A percentile compares a stretch with the other conserved stretches of the same genome.
Conservation (phyloP, 495 filamentous ascomycete species). For the Articulospora tetracladia region DNA sequence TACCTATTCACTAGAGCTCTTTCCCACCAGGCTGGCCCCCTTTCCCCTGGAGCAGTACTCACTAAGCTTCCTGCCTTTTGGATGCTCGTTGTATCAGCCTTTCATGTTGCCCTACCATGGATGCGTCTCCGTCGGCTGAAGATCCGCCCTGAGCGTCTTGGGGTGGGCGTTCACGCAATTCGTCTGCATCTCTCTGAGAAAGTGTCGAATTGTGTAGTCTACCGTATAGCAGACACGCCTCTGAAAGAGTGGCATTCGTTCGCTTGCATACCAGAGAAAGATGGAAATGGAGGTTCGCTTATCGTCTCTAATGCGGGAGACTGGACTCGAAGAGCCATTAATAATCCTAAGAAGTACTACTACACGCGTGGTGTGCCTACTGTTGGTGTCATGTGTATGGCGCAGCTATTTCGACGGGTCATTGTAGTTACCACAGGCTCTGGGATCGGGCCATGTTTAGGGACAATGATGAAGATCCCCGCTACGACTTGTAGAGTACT, state of each 20-base stretch:
- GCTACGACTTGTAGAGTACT: constrained; percentile 28
- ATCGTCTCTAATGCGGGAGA: constrained; percentile 58
- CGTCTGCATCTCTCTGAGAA: constrained; percentile 65
- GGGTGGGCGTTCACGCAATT: constrained; percentile 58
- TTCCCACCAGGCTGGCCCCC: constrained; percentile 8
- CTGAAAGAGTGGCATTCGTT: constrained; percentile 80
- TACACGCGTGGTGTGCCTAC: constrained; percentile 47
- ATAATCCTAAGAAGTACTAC: constrained; percentile 52
- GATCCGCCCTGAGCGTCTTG: constrained; percentile 57
- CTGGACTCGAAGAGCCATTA: constrained; percentile 67
- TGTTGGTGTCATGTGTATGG: constrained; percentile 69
- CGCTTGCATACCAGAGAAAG: constrained; percentile 62
- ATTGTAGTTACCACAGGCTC: constrained; percentile 81
- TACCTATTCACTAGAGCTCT: constrained; percentile 31
- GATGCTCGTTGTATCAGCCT: constrained; percentile 57
- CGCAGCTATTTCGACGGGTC: constrained; percentile 61
- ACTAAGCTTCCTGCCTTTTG: constrained; percentile 60
- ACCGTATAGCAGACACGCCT: constrained; percentile 52
- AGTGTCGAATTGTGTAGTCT: constrained; percentile 50
- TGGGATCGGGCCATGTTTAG: constrained; percentile 54
- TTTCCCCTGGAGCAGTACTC: constrained; percentile 35
- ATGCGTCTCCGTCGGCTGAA: constrained; percentile 57
- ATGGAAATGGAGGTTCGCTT: constrained; percentile 51
- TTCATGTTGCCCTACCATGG: constrained; percentile 65
- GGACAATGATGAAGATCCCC: constrained; percentile 17